Evolutionary conservation across 805 yeast species (phyloP).

Genomic region (Metschnikowia drakensbergensis): DNA sequence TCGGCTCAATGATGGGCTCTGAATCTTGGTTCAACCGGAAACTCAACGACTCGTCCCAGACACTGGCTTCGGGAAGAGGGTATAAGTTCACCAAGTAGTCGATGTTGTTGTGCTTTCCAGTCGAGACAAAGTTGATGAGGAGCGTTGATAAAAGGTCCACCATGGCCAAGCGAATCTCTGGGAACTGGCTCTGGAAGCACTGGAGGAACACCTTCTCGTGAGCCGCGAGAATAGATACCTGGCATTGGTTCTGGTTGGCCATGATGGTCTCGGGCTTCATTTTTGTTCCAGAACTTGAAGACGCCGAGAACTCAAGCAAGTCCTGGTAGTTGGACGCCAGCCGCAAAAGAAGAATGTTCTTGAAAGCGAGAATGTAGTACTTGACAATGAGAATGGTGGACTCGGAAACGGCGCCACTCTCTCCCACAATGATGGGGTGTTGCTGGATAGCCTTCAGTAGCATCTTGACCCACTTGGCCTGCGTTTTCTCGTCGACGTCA

Average conservation of each 20-base stretch:
- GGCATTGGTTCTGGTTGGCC: slow-evolving; percentile 39
- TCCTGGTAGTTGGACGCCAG: slow-evolving; percentile 36
- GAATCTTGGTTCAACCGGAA: slow-evolving; percentile 19
- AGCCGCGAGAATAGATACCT: slow-evolving; percentile 24
- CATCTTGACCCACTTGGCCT: slow-evolving; percentile 33
- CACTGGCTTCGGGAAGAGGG: slow-evolving; percentile 28
- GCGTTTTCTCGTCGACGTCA: slow-evolving; percentile 40
- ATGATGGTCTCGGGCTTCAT: slow-evolving; percentile 41
- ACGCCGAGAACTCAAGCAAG: slow-evolving; percentile 33
- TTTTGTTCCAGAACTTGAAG: slow-evolving; percentile 36
- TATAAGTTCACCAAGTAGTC: slow-evolving; percentile 34
- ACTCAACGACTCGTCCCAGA: slow-evolving; percentile 27
- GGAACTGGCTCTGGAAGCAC: slow-evolving; percentile 30
- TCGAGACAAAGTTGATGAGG: slow-evolving; percentile 35
- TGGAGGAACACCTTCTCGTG: slow-evolving; percentile 29
- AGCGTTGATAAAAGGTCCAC: slow-evolving; percentile 34
- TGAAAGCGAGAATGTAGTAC: slow-evolving; percentile 31
- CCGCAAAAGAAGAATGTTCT: slow-evolving; percentile 31
- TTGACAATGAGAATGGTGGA: slow-evolving; percentile 27
- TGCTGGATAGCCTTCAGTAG: slow-evolving; percentile 26
- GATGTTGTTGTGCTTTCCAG: slow-evolving; percentile 34
- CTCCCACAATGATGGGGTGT: slow-evolving; percentile 18
- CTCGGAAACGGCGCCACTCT: slow-evolving; percentile 10
- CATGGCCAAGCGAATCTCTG: slow-evolving; percentile 36
- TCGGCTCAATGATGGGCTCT: slow-evolving; percentile 17